Evolutionary conservation across 352 stramenopile species (phyloP), one percentile per base, ranked within the genome.

Genomic region (Globisporangium middletonii): DNA sequence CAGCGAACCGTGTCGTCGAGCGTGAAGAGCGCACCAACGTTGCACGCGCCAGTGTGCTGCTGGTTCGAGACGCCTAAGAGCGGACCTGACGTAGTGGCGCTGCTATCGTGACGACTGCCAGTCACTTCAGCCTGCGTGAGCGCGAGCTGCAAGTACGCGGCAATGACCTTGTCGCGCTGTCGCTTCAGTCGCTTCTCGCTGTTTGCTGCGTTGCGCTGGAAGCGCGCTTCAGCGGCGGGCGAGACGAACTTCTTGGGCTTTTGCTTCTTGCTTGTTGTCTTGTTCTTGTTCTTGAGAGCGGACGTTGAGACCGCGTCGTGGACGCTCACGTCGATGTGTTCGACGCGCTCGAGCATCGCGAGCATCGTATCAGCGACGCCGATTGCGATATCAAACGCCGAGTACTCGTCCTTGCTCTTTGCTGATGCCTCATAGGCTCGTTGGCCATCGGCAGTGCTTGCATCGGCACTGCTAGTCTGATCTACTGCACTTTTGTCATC

Each of bases 161-260:
- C 63, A 13, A 76, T 49, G 1, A 53, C 48, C 1, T 71, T 68
- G 37, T 76, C 56, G 12, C 54, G 71, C 30, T 75, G 28, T 26
- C 76, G 60, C 57, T 83, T 81, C 44, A 48, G 68, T 50, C 64
- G 71, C 51, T 84, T 85, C 2, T 64, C 64, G 0, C 59, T 44
- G 16, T 73, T 84, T 3, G 55, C 66, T 7, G 66, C 54, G 57
- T 86, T 88, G 57, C 73, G 80, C 26, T 65, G 59, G n/a, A 61
- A 70, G 2, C 79, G 64, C 37, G 63, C 68, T 54, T 88, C 77
- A 1, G 79, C 77, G 47, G 65, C 77, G 16, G 68, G 52, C 3
- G 73, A 83, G n/a, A 79, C 56, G 44, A 87, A 86, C 33, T 67
- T 73, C 54, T 72, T 76, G 55, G 63, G 55, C 57, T 69, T 68